Percentiles rank a stretch among this genome's conserved stretches.
phyloP scores from a whole-genome alignment of 1,284 basidiomycete genomes.

The Cutaneotrichosporon sp. region DNA sequence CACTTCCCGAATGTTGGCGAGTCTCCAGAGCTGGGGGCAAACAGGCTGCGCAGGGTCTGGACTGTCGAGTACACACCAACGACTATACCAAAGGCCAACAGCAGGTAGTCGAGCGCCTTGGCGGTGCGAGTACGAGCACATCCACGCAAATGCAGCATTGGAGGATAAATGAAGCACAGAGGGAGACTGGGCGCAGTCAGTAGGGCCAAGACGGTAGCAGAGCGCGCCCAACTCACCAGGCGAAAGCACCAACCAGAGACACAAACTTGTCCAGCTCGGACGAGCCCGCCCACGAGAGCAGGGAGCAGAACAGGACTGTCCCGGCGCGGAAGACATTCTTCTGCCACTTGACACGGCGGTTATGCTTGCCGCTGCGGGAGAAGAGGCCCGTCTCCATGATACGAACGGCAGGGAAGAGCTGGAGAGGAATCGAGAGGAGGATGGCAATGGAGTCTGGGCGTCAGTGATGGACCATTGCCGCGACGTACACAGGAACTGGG shows the following conservation, averaged over 20 bases:
- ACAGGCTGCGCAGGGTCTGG: constrained; percentile 50
- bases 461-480: constrained; percentile 1
- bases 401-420: constrained; percentile 94
- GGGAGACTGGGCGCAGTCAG: constrained; percentile 67
- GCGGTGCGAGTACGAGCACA: constrained; percentile 72
- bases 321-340: constrained; percentile 88
- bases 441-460: constrained; percentile 73
- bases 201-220: not conserved
- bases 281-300: constrained; percentile 81
- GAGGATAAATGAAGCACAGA: constrained; percentile 90
- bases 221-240: constrained; percentile 66
- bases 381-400: constrained; percentile 99
- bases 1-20: constrained; percentile 46
- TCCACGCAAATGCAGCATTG: constrained; percentile 89
- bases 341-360: constrained; percentile 64
- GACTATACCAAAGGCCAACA: constrained; percentile 79
- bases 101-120: constrained; percentile 70
- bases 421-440: constrained; percentile 88
- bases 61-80: constrained; percentile 76
- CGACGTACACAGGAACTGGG: constrained; percentile 70
- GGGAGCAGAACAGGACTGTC: constrained; percentile 73
- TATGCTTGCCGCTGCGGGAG: constrained; percentile 70
- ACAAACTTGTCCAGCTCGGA: constrained; percentile 97
- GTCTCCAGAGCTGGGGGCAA: constrained; percentile 29
- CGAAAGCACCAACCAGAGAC: constrained; percentile 87